Conservation (phyloP, 805 yeast species). For the Zygosaccharomyces kombuchaensis region DNA sequence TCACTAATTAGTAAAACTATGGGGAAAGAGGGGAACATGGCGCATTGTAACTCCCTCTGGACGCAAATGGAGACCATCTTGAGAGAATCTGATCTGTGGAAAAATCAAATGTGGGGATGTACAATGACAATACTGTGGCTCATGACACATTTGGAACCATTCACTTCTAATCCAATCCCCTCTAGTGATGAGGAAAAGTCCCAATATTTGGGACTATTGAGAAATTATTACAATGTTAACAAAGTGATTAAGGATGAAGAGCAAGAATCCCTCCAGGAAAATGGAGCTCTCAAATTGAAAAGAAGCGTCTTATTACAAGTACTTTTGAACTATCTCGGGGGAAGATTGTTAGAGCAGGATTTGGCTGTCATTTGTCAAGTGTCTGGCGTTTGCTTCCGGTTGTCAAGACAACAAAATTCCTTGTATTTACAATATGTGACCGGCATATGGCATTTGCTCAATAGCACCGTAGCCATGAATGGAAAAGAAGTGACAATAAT, state of each 20-base stretch:
- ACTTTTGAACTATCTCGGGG: constrained; percentile 30
- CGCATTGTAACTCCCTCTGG: constrained; percentile 19
- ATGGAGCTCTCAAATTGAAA: constrained; percentile 21
- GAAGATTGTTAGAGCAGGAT: constrained; percentile 30
- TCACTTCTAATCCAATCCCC: constrained; percentile 28
- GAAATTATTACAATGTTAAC: constrained; percentile 22
- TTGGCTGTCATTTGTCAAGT: constrained; percentile 23
- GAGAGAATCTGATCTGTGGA: constrained; percentile 13
- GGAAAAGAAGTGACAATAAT: constrained; percentile 29
- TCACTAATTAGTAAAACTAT: constrained; percentile 14
- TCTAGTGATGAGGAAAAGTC: constrained; percentile 23
- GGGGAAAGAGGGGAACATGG: constrained; percentile 13
- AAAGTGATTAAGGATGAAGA: constrained; percentile 13
- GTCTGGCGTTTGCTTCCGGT: constrained; percentile 29
- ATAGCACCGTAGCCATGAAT: constrained; percentile 32
- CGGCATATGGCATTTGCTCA: constrained; percentile 34
- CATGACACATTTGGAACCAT: constrained; percentile 32
- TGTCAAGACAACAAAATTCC: constrained; percentile 24
- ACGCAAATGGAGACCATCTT: constrained; percentile 14
- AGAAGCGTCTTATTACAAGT: constrained; percentile 27
- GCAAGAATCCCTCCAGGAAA: neutral
- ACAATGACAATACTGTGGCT: constrained; percentile 29
- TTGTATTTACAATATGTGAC: constrained; percentile 22
- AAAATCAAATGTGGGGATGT: constrained; percentile 29
- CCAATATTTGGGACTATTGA: constrained; percentile 18